phyloP scores from a whole-genome alignment of 1,284 basidiomycete genomes.

The Rhodotorula sp. region DNA sequence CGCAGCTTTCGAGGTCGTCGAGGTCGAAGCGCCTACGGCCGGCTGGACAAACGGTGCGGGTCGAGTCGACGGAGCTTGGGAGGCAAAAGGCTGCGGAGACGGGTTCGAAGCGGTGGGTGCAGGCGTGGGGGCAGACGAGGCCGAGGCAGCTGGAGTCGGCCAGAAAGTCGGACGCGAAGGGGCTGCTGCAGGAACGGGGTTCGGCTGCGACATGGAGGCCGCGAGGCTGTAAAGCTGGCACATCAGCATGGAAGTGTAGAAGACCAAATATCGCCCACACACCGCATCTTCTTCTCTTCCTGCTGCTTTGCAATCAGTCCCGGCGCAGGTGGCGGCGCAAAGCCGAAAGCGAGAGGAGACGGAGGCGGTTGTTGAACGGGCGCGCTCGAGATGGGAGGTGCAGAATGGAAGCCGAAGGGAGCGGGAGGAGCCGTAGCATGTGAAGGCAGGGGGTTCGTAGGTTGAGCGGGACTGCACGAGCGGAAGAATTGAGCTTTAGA shows the following conservation, averaged over 20 bases:
- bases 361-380: background rate
- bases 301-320: background rate
- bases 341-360: background rate
- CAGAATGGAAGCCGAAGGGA: background rate
- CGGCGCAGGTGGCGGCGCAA: background rate
- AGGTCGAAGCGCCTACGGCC: no score
- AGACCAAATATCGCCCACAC: background rate
- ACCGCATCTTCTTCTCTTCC: constrained; percentile 3
- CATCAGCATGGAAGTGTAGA: background rate
- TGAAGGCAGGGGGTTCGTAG: no score
- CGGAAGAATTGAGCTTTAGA: no score
- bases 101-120: background rate
- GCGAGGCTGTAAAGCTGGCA: background rate
- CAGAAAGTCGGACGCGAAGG: background rate
- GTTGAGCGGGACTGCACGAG: no score
- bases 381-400: background rate
- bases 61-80: background rate
- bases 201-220: no score
- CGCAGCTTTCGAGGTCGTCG: background rate
- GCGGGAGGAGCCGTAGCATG: no score
- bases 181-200: background rate
- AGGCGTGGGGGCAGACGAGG: background rate
- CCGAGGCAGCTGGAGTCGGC: background rate
- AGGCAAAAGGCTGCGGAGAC: background rate
- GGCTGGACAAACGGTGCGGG: background rate